Evolutionary conservation across 2,329 filamentous ascomycete species (phyloP).

Genomic region (Sarocladium kiliense): DNA sequence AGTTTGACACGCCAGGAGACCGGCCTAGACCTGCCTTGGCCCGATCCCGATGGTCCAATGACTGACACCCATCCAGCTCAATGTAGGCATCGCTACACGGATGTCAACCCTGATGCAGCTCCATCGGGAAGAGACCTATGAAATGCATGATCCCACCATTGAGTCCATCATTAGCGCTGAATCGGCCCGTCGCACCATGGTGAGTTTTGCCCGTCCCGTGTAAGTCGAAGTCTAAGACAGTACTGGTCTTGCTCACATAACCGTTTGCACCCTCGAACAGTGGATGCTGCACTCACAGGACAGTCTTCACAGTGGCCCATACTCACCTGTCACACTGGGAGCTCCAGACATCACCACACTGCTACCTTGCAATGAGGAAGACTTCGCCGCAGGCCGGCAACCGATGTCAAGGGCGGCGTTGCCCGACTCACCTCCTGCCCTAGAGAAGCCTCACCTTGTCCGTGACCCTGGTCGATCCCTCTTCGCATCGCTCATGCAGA

Average conservation of each 20-base stretch:
- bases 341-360: constrained; percentile 50
- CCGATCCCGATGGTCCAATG: neutral
- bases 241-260: constrained; percentile 1
- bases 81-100: constrained; percentile 50
- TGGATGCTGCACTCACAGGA: constrained; percentile 58
- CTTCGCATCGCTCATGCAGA: constrained; percentile 51
- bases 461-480: constrained; percentile 41
- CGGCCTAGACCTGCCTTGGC: constrained; percentile 6
- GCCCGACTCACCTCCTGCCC: constrained; percentile 46
- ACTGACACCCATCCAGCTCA: constrained; percentile 34
- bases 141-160: constrained; percentile 33
- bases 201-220: constrained; percentile 24
- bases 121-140: constrained; percentile 51
- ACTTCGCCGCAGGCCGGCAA: constrained; percentile 43
- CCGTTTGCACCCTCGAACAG: constrained; percentile 22
- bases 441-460: constrained; percentile 38
- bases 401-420: constrained; percentile 47
- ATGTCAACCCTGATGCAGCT: constrained; percentile 52
- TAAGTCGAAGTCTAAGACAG: neutral
- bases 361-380: constrained; percentile 46
- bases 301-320: constrained; percentile 48
- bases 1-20: constrained; percentile 16
- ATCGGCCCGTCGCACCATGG: constrained; percentile 51
- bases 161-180: constrained; percentile 45
- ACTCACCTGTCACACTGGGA: constrained; percentile 44